Evolutionary conservation across 2,329 filamentous ascomycete genomes (phyloP).

Genomic region (Exophiala dermatitidis): DNA sequence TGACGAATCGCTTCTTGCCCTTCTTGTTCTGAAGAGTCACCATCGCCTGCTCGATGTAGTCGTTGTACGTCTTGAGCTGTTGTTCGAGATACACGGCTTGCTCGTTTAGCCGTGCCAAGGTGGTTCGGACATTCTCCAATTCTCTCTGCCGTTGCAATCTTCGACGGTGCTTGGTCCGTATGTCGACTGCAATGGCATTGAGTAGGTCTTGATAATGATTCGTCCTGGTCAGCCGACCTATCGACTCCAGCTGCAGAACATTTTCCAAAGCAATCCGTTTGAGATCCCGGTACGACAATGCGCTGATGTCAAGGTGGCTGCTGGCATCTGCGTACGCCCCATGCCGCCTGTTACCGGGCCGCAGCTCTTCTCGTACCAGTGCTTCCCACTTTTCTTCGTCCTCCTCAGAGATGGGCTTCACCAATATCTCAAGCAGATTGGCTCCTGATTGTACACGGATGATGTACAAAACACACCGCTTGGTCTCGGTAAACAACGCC

Average conservation of each 20-base stretch:
- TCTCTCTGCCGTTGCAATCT: slow-evolving; percentile 87
- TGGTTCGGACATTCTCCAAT: slow-evolving; percentile 56
- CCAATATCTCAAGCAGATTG: slow-evolving; percentile 90
- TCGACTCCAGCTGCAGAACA: slow-evolving; percentile 77
- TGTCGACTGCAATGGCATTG: slow-evolving; percentile 93
- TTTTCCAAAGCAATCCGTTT: slow-evolving; percentile 93
- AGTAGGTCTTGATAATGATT: slow-evolving; percentile 98
- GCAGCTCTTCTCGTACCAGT: slow-evolving; percentile 75
- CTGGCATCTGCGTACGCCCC: slow-evolving; percentile 87
- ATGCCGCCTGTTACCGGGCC: slow-evolving; percentile 58
- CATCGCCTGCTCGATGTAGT: slow-evolving; percentile 99
- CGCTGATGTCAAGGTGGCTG: slow-evolving; percentile 75
- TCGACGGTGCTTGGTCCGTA: slow-evolving; percentile 90
- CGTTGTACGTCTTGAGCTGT: slow-evolving; percentile 94
- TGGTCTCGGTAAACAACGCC: slow-evolving; percentile 94
- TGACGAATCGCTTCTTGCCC: slow-evolving; percentile 84
- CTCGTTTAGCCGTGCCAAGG: slow-evolving; percentile 43
- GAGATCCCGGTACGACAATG: slow-evolving; percentile 82
- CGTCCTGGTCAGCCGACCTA: slow-evolving; percentile 73
- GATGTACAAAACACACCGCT: slow-evolving; percentile 93
- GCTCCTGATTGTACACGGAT: slow-evolving; percentile 89
- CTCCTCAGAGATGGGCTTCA: slow-evolving; percentile 77
- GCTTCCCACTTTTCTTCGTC: slow-evolving; percentile 84
- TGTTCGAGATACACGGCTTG: slow-evolving; percentile 86
- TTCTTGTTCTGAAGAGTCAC: slow-evolving; percentile 94